Base-by-base conservation (phyloP, 257 asterid genomes). In the Ajuga chamaepitys region DNA sequence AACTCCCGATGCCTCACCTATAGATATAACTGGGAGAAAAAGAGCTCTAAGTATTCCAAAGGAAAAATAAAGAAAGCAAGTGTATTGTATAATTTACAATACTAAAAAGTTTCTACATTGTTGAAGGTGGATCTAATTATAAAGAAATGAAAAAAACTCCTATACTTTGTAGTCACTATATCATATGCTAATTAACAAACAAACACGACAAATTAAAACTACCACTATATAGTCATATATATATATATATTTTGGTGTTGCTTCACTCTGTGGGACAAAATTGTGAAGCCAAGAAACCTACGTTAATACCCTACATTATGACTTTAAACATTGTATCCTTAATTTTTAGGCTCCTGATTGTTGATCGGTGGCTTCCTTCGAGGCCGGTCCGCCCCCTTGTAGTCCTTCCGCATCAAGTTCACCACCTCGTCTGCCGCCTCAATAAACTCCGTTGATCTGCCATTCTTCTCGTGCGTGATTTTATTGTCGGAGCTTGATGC, bases 361-460 rank as follows among this genome's bases (percentile, higher is more conserved):
- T 90, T 77, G 80, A 88, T 83, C 1, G 97, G 97, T 16, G 97
- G 91, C 70, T 71, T 88, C 50, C 82, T 66, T 38, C 74, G 69
- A 18, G 85, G 76, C 25, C 52, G 55, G 9, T 41, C 70, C 41
- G 9, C 28, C 2, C 67, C 82, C 3, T 22, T 56, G 66, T 90
- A 86, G 80, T 88, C 92, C 79, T 41, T 78, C 1, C 30, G 30
- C 87, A 82, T 86, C 40, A 83, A 73, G 47, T 70, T 82, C 13
- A 70, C 81, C 17, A 84, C 75, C 74, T 83, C 88, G 5, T 81
- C 79, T 3, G 77, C 83, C 57, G 79, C 83, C 59, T 78, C 83
- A 11, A 59, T 66, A 73, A 73, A 70, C 70, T 55, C 77, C 28
- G 41, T 56, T 6, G 81, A 51, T 44, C 67, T 78, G 25, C 70